phyloP scores from a whole-genome alignment of 2,329 filamentous ascomycete species.

The Phialophora tarda region DNA sequence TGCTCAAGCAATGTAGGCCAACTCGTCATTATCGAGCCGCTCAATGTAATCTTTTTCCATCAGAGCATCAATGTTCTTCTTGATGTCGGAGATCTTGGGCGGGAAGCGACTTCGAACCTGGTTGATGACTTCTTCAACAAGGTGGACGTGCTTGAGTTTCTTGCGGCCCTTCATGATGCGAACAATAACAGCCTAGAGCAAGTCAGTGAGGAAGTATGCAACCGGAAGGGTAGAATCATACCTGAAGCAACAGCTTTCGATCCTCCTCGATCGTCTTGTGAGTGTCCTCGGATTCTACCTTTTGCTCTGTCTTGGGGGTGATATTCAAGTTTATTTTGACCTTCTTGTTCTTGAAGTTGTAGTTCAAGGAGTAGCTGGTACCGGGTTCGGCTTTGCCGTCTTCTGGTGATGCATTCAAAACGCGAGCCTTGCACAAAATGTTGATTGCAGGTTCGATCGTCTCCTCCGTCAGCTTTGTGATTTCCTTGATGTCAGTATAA shows the following conservation, averaged over 20 bases:
- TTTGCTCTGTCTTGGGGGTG: conserved; percentile 91
- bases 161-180: conserved; percentile 99
- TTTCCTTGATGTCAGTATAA: conserved; percentile 85
- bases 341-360: conserved; percentile 98
- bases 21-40: conserved; percentile 89
- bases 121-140: conserved; percentile 93
- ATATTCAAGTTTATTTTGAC: conserved; percentile 96
- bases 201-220: conserved; percentile 37
- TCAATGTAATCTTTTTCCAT: conserved; percentile 99
- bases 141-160: conserved; percentile 95
- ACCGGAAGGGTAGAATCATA: conserved; percentile 55
- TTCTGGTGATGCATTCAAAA: conserved; percentile 74
- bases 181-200: conserved; percentile 85
- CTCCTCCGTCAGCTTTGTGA: conserved; percentile 79
- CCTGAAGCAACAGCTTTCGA: conserved; percentile 93
- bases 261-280: conserved; percentile 99
- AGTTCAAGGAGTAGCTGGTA: conserved; percentile 83
- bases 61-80: conserved; percentile 98
- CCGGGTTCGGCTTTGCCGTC: conserved; percentile 77
- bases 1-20: conserved; percentile 88
- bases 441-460: conserved; percentile 83
- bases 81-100: conserved; percentile 93
- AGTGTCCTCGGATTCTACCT: conserved; percentile 94
- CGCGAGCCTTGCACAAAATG: conserved; percentile 91
- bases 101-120: conserved; percentile 93